Conservation (phyloP, 1,284 basidiomycete genomes). For the Malassezia globosa region DNA sequence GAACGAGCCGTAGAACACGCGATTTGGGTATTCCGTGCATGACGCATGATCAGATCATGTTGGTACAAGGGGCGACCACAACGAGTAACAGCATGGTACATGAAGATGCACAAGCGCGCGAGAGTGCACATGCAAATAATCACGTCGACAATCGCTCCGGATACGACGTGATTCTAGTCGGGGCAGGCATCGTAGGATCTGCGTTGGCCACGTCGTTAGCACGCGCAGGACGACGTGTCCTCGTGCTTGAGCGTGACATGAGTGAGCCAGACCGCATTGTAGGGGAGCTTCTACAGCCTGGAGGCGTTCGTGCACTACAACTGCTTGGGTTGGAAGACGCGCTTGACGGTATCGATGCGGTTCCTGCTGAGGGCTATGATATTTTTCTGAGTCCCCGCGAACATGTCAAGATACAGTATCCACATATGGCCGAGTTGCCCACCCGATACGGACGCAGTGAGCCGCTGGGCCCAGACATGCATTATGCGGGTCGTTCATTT, state of each 20-base stretch:
- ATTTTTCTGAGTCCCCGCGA: slow-evolving; percentile 56
- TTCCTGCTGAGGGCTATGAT: slow-evolving; percentile 76
- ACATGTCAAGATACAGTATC: slow-evolving; percentile 78
- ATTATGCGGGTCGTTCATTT: slow-evolving; percentile 61
- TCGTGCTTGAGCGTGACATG: slow-evolving; percentile 56
- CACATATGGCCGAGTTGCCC: slow-evolving; percentile 48
- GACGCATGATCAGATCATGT: too few species aligned
- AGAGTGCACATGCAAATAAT: too few species aligned
- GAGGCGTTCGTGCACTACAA: slow-evolving; percentile 67
- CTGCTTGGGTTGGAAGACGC: slow-evolving; percentile 62
- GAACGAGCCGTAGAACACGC: too few species aligned
- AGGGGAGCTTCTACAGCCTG: slow-evolving; percentile 90
- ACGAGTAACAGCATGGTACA: too few species aligned
- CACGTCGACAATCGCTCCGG: too few species aligned
- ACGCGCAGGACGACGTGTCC: slow-evolving; percentile 50
- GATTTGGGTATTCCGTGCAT: too few species aligned
- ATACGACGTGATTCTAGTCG: slow-evolving; percentile 38
- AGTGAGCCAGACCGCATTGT: slow-evolving; percentile 91
- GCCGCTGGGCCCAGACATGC: slow-evolving; percentile 38
- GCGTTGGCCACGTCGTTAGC: slow-evolving; percentile 38
- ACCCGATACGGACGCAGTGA: slow-evolving; percentile 17
- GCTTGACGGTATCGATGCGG: slow-evolving; percentile 75
- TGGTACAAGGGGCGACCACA: too few species aligned
- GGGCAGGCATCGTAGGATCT: slow-evolving; percentile 43
- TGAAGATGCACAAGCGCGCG: not conserved